phyloP scores from a whole-genome alignment of 305 asterid species.

The Solanum chacoense region DNA sequence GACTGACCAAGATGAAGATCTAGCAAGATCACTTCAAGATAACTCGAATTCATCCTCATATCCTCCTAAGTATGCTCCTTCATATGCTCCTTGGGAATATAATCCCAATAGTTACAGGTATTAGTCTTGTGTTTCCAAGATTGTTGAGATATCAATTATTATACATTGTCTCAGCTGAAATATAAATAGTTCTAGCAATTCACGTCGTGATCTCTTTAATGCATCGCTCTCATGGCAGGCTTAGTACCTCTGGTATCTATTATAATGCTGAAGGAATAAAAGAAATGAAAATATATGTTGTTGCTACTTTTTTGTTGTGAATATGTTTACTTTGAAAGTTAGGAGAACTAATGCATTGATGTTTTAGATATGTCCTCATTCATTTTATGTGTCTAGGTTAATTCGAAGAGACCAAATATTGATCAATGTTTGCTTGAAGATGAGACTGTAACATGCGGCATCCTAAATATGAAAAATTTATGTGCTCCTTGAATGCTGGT shows the following conservation, averaged over 20 bases:
- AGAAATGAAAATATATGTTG: not conserved
- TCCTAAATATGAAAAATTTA: not conserved
- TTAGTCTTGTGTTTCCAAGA: not conserved
- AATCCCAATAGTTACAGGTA: constrained; percentile 12
- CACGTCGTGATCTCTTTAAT: not conserved
- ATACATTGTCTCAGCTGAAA: not conserved
- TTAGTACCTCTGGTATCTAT: not conserved
- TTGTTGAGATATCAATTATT: not conserved
- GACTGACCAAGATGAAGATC: constrained; percentile 34
- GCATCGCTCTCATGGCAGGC: not conserved
- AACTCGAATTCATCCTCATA: constrained; percentile 35
- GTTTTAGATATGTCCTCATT: not conserved
- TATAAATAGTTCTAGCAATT: not conserved
- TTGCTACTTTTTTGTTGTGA: not conserved
- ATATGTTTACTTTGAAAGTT: not conserved
- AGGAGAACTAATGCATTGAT: not conserved
- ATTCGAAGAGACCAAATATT: not conserved
- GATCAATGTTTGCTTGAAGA: not conserved
- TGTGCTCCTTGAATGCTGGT: not conserved
- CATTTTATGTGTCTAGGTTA: not conserved
- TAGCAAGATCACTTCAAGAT: constrained; percentile 44
- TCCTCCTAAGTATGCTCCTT: constrained; percentile 40
- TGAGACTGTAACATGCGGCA: not conserved
- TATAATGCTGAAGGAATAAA: not conserved
- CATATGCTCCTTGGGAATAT: constrained; percentile 38